Conservation (phyloP, 345 rosid genomes). For the Erysimum cheiranthoides region DNA sequence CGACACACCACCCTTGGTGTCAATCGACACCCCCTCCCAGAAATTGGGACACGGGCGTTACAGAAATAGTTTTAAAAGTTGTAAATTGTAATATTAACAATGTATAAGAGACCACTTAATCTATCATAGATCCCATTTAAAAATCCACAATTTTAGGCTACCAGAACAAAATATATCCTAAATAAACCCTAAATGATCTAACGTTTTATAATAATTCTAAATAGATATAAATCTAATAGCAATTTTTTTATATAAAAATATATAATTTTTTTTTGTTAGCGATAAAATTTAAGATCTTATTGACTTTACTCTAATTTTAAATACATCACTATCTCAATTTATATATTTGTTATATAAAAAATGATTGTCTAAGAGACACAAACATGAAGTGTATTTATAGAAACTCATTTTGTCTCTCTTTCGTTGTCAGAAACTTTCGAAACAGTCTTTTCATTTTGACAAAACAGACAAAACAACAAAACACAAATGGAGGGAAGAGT, state of each 20-base stretch:
- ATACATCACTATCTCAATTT: not conserved
- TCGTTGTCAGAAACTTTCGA: constrained; percentile 30
- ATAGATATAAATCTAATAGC: too few relatives aligned
- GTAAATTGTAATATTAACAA: not conserved
- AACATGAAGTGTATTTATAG: constrained; percentile 2
- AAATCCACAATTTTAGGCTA: not conserved
- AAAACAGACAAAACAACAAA: constrained; percentile 40
- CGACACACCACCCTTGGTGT: too few relatives aligned
- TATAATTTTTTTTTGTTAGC: too few relatives aligned
- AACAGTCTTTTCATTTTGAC: constrained; percentile 11
- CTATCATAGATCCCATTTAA: not conserved
- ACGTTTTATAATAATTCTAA: too few relatives aligned
- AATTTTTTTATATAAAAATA: too few relatives aligned
- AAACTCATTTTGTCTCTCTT: constrained; percentile 22
- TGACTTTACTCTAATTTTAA: too few relatives aligned
- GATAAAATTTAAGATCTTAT: too few relatives aligned
- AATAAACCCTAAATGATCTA: too few relatives aligned
- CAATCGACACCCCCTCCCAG: too few relatives aligned
- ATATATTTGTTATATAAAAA: not conserved
- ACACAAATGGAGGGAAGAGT: constrained; percentile 39
- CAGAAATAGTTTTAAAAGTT: not conserved
- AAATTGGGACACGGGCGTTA: too few relatives aligned
- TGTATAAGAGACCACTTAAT: not conserved
- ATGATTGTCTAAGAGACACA: too few relatives aligned
- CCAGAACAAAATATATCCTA: too few relatives aligned